These are phyloP conservation scores for Claviceps pusilla DNA, from an alignment of 2,329 filamentous ascomycete species.

Conservation along the genomic window DNA sequence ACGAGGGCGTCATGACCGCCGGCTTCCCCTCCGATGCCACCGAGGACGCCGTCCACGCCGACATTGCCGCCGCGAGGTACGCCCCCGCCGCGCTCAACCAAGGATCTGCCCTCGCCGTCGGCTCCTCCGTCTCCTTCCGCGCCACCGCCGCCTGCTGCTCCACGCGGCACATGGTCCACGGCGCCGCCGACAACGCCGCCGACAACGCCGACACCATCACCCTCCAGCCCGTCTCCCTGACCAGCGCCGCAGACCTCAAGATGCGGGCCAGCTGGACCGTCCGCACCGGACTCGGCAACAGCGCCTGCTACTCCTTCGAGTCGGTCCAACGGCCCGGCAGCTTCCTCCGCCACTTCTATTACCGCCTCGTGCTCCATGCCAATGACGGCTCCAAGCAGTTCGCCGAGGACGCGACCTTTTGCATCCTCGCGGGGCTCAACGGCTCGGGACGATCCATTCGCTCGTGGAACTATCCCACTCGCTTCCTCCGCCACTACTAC, in stretches of 20 bases:
- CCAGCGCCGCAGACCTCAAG: constrained; percentile 33
- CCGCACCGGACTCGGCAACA: constrained; percentile 39
- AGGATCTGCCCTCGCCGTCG: constrained; percentile 30
- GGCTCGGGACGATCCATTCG: constrained; percentile 37
- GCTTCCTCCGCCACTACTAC: constrained; percentile 40
- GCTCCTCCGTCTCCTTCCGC: constrained; percentile 36
- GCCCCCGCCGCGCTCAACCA: constrained; percentile 26
- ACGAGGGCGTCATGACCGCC: constrained; percentile 49
- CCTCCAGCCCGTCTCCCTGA: constrained; percentile 38
- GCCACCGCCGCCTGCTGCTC: constrained; percentile 40
- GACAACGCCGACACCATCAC: constrained; percentile 28
- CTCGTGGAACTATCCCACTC: constrained; percentile 45
- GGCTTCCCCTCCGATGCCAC: constrained; percentile 46
- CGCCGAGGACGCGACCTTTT: constrained; percentile 49
- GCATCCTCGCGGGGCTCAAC: constrained; percentile 35
- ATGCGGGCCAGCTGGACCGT: constrained; percentile 38
- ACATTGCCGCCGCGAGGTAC: constrained; percentile 30
- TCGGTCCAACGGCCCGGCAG: constrained; percentile 41
- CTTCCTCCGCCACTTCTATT: constrained; percentile 42
- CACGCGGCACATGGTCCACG: constrained; percentile 31
- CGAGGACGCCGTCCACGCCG: constrained; percentile 42
- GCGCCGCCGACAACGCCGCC: constrained; percentile 23
- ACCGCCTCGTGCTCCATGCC: constrained; percentile 31
- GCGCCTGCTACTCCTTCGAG: constrained; percentile 46
- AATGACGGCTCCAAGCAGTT: constrained; percentile 42